Evolutionary conservation across 2,329 filamentous ascomycete species (phyloP).

Genomic region (Botryotinia calthae): DNA sequence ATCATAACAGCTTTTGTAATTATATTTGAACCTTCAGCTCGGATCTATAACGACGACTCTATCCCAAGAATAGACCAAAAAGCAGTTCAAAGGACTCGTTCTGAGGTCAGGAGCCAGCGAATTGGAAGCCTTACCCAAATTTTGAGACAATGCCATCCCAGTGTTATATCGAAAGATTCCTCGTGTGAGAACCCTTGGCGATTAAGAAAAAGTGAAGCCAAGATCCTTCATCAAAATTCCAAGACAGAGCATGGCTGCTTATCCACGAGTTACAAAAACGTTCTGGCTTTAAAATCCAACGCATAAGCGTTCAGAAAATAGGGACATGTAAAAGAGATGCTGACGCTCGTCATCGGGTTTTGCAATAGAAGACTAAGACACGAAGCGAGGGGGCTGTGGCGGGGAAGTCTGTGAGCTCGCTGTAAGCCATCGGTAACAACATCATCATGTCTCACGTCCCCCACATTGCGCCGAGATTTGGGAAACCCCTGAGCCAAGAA

Average conservation of each 20-base stretch:
- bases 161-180: background rate
- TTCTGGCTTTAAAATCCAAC: background rate
- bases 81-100: no score
- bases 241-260: background rate
- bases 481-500: background rate
- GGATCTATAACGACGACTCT: background rate
- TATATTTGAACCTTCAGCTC: background rate
- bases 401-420: background rate
- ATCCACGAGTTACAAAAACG: background rate
- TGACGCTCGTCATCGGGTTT: background rate
- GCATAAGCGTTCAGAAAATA: background rate
- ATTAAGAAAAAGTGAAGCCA: background rate
- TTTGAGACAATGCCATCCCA: background rate
- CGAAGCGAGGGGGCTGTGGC: background rate
- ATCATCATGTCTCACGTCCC: background rate
- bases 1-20: background rate
- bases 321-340: background rate
- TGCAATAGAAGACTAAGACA: background rate
- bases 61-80: background rate
- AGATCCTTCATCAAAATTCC: background rate
- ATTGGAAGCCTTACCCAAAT: background rate
- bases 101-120: background rate
- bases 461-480: background rate
- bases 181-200: background rate
- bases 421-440: background rate